Conservation (phyloP, 345 rosid genomes). For the Limnanthes douglasii region DNA sequence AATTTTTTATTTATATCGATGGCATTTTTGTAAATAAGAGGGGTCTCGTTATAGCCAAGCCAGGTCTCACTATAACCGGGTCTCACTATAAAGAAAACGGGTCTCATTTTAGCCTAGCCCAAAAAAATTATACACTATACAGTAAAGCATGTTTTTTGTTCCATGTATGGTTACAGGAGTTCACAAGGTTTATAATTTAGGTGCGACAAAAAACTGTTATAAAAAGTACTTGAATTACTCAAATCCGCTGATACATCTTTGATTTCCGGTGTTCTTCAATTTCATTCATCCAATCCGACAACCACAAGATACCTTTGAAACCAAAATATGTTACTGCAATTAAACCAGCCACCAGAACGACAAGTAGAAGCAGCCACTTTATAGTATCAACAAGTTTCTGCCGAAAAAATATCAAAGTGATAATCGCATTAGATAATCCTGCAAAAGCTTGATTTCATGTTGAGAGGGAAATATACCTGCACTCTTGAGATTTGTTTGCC, state of each 20-base stretch:
- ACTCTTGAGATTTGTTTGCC: conserved; percentile 28
- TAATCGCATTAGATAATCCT: background rate
- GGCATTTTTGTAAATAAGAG: no score
- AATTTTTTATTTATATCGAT: no score
- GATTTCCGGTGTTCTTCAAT: conserved; percentile 42
- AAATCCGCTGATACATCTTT: conserved; percentile 20
- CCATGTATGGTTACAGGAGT: no score
- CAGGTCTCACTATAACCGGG: no score
- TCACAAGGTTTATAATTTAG: no score
- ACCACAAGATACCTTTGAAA: conserved; percentile 64
- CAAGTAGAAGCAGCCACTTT: conserved; percentile 28
- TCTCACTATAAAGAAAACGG: no score
- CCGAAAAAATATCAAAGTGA: conserved; percentile 2
- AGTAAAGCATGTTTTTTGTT: no score
- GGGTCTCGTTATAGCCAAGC: no score
- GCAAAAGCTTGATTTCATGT: conserved; percentile 2
- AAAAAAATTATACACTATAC: no score
- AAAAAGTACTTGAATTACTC: no score
- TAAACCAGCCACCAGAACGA: conserved; percentile 17
- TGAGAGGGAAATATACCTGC: conserved; percentile 51
- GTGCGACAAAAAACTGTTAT: no score
- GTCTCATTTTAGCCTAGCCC: no score
- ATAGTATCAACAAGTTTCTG: conserved; percentile 36
- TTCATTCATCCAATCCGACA: conserved; percentile 84
- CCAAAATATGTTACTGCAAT: conserved; percentile 38